Evolutionary conservation across 164 flowering plant genomes (phyloP).

Genomic region (Warburgia ugandensis): DNA sequence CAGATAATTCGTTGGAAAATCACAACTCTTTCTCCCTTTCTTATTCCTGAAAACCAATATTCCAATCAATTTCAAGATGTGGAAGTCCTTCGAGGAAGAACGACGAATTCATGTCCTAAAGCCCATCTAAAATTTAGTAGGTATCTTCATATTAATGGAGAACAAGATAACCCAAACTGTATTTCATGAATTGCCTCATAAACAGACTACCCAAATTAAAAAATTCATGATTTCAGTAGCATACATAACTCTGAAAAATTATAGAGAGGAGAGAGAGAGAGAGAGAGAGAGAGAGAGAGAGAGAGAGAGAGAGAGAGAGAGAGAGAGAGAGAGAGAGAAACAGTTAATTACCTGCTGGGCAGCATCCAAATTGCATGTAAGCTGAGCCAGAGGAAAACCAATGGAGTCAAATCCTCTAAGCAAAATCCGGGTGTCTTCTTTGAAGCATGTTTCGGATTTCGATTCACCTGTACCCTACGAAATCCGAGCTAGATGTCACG

Average conservation of each 20-base stretch:
- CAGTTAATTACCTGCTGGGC: constrained; percentile 52
- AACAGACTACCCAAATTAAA: no score
- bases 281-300: constrained; percentile 30
- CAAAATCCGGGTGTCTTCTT: constrained; percentile 73
- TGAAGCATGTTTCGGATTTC: constrained; percentile 29
- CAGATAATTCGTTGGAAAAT: no score
- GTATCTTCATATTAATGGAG: no score
- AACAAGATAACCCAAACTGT: no score
- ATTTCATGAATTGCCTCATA: no score
- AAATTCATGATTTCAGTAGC: no score
- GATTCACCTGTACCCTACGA: constrained; percentile 27
- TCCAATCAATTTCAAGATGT: no score
- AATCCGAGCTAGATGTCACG: background rate
- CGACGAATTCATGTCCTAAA: no score
- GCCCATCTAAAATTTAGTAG: no score
- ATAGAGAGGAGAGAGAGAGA: constrained; percentile 6
- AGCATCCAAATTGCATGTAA: constrained; percentile 53
- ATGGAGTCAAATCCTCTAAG: constrained; percentile 86
- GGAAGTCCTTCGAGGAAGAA: no score
- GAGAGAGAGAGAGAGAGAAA: constrained; percentile 16
- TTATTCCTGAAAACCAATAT: no score
- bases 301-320: constrained; percentile 24
- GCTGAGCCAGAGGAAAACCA: constrained; percentile 58
- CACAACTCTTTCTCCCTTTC: no score
- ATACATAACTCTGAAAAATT: constrained; percentile 15